Evolutionary conservation across 176 grass and related monocot genomes (phyloP).

Genomic region (Sorghum bicolor): DNA sequence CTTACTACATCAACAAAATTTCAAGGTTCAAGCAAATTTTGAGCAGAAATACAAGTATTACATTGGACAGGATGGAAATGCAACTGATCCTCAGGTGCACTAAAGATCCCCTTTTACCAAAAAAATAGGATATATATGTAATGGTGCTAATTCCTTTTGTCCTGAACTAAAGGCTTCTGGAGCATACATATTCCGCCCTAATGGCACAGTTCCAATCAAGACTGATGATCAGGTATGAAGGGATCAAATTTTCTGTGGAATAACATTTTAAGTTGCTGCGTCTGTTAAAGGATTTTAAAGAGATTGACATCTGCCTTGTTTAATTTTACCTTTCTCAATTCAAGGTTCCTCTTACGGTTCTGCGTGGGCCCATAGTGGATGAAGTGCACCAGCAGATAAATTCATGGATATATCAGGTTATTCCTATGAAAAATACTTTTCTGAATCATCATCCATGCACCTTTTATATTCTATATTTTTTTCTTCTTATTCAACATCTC

Average conservation of each 20-base stretch:
- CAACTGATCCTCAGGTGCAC: slow-evolving; percentile 75
- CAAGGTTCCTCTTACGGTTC: slow-evolving; percentile 61
- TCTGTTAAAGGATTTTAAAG: not conserved
- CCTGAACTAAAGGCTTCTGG: slow-evolving; percentile 75
- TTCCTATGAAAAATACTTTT: slow-evolving; percentile 2
- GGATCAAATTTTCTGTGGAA: slow-evolving; percentile 7
- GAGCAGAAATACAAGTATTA: slow-evolving; percentile 82
- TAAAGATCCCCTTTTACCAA: slow-evolving; percentile 17
- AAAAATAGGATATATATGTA: not conserved
- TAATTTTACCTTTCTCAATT: slow-evolving; percentile 24
- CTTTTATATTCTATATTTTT: not conserved
- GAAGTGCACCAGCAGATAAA: slow-evolving; percentile 91
- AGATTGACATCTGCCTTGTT: not conserved
- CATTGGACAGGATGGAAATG: slow-evolving; percentile 59
- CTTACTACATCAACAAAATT: slow-evolving; percentile 10
- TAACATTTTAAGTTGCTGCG: slow-evolving; percentile 19
- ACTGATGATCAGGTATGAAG: slow-evolving; percentile 49
- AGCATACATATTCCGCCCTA: slow-evolving; percentile 91
- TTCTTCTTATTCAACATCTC: not conserved
- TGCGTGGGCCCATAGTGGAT: slow-evolving; percentile 84
- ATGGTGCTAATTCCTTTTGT: not conserved
- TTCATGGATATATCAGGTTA: slow-evolving; percentile 98
- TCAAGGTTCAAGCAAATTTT: slow-evolving; percentile 68
- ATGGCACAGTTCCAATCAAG: slow-evolving; percentile 69
- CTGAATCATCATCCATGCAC: not conserved